Evolutionary conservation across 2,329 filamentous ascomycete genomes (phyloP).

Genomic region (Rhynchosporium agropyri): DNA sequence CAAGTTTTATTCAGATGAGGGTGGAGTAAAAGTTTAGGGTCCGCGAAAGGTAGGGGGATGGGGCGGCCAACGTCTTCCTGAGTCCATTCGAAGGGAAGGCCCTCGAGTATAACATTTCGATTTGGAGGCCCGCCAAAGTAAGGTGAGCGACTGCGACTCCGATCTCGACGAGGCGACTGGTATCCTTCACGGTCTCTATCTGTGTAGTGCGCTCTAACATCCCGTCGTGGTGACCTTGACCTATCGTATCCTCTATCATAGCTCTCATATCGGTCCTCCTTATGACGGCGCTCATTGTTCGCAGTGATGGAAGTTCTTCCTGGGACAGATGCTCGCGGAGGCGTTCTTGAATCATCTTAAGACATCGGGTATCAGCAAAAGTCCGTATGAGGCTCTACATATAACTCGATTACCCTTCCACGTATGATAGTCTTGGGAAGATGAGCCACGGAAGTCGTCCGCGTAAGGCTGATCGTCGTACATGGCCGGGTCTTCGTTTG

Average conservation of each 20-base stretch:
- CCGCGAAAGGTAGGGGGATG: conserved; percentile 38
- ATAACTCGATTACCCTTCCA: conserved; percentile 44
- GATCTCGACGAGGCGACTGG: conserved; percentile 36
- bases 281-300: conserved; percentile 33
- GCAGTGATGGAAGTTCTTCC: conserved; percentile 28
- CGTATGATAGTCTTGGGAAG: conserved; percentile 38
- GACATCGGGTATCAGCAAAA: conserved; percentile 42
- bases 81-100: conserved; percentile 52
- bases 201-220: conserved; percentile 40
- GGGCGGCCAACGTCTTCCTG: conserved; percentile 55
- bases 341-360: conserved; percentile 42
- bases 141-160: conserved; percentile 42
- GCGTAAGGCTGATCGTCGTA: conserved; percentile 46
- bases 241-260: conserved; percentile 45
- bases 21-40: conserved; percentile 33
- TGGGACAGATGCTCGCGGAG: conserved; percentile 35
- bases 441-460: conserved; percentile 32
- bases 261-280: conserved; percentile 40
- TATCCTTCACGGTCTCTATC: conserved; percentile 43
- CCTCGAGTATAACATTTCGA: conserved; percentile 58
- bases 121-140: conserved; percentile 46
- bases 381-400: conserved; percentile 35
- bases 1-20: conserved; percentile 40
- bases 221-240: conserved; percentile 43
- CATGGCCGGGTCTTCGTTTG: conserved; percentile 45